Evolutionary conservation across 2,329 filamentous ascomycete genomes (phyloP), one percentile per base, ranked within the genome.

Genomic region (Epichloe sibirici): DNA sequence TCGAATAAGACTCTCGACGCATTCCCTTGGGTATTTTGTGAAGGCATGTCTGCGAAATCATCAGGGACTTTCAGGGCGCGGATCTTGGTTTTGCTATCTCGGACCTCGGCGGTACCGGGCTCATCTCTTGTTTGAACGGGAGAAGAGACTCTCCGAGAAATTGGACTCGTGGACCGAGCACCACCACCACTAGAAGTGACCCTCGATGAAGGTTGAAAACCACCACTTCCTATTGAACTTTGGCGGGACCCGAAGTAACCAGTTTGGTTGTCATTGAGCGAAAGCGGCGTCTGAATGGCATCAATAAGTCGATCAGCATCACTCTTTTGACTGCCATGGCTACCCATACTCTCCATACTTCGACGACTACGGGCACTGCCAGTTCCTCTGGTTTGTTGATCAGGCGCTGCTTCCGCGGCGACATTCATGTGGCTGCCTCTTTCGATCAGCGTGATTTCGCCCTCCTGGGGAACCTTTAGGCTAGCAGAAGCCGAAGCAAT

Each of bases 301-400:
- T 87, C 78, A 25, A 88, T 88, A 12, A 89, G 69, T 31, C 85
- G 73, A 55, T 88, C 85, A 0, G 85, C 82, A 58, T 88, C 82
- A 57, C 81, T 81, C 40, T 64, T 69, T 15, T 69, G 75, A 57
- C 81, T 84, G 2, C 57, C 68, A n/a, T 58, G 63, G 47, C 73
- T 77, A 39, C 55, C 66, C 23, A 64, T 57, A 52, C 74, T 77
- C 23, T 57, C 66, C 28, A 66, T 54, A 47, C 74, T 78, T 23
- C 54, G 60, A 6, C 58, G 56, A 35, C 61, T 61, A 46, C 53
- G 51, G 21, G 58, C 46, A 52, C 61, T 65, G 28, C 17, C 51
- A 31, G 53, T 53, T 11, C 59, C 57, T 5, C 28, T 48, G 3
- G 49, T 53, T 2, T 35, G 7, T 7, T 56, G 55, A 15, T 52